Conservation (phyloP, 2,329 filamentous ascomycete species). For the Claviceps humidiphila region DNA sequence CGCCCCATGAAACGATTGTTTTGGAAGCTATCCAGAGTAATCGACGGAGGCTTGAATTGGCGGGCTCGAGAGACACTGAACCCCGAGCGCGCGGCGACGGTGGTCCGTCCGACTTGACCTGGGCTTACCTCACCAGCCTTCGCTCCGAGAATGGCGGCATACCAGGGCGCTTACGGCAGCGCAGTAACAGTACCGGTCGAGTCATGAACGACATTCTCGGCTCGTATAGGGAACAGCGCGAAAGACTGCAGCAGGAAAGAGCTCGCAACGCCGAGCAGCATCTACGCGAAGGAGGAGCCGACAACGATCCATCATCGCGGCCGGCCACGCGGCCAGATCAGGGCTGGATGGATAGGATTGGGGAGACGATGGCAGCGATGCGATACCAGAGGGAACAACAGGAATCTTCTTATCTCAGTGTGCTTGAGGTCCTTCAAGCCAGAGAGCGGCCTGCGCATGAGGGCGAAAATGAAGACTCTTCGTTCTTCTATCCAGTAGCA, state of each 20-base stretch:
- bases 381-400: constrained; percentile 22
- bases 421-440: constrained; percentile 24
- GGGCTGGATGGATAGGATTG: constrained; percentile 19
- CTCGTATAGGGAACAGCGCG: constrained; percentile 24
- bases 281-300: constrained; percentile 14
- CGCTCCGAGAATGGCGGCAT: constrained; percentile 13
- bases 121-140: constrained; percentile 10
- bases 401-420: constrained; percentile 23
- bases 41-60: constrained; percentile 36
- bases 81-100: constrained; percentile 9
- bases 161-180: constrained; percentile 19
- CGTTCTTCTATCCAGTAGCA: constrained; percentile 23
- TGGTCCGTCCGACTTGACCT: constrained; percentile 9
- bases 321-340: constrained; percentile 14
- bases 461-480: constrained; percentile 22
- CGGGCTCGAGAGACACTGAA: constrained; percentile 15
- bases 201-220: constrained; percentile 26
- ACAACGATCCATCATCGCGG: neutral
- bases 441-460: constrained; percentile 19
- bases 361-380: constrained; percentile 23
- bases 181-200: constrained; percentile 23
- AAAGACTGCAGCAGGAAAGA: constrained; percentile 20
- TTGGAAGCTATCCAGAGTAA: constrained; percentile 42
- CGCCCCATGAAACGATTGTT: constrained; percentile 40
- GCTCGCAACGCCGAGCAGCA: constrained; percentile 21